Evolutionary conservation across 352 stramenopile species (phyloP).

Genomic region (Pythium volutum): DNA sequence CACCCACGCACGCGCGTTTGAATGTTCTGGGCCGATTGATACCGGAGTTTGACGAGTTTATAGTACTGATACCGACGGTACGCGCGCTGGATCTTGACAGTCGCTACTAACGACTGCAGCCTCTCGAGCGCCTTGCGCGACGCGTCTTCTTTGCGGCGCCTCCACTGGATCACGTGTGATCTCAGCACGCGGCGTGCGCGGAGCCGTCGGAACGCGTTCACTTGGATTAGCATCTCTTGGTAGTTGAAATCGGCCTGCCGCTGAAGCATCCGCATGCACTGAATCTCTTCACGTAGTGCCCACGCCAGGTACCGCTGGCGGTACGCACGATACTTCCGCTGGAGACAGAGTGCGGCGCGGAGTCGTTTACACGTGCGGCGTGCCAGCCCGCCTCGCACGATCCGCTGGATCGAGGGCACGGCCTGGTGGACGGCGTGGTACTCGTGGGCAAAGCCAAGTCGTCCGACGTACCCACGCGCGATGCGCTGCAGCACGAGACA

Average conservation of each 20-base stretch:
- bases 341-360: slow-evolving; percentile 37
- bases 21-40: slow-evolving; percentile 42
- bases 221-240: slow-evolving; percentile 39
- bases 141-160: slow-evolving; percentile 29
- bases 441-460: slow-evolving; percentile 37
- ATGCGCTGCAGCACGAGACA: slow-evolving; percentile 43
- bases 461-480: slow-evolving; percentile 51
- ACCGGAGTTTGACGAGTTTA: slow-evolving; percentile 43
- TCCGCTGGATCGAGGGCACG: slow-evolving; percentile 54
- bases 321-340: slow-evolving; percentile 59
- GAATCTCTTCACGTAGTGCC: slow-evolving; percentile 53
- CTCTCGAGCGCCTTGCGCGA: slow-evolving; percentile 29
- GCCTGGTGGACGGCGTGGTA: slow-evolving; percentile 31
- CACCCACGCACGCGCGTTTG: slow-evolving; percentile 59
- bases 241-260: slow-evolving; percentile 42
- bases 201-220: slow-evolving; percentile 45
- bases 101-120: slow-evolving; percentile 44
- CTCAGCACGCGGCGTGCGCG: slow-evolving; percentile 51
- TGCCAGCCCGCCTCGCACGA: slow-evolving; percentile 45
- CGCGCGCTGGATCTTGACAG: slow-evolving; percentile 58
- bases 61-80: slow-evolving; percentile 53
- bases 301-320: slow-evolving; percentile 49
- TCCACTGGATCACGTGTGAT: slow-evolving; percentile 41
- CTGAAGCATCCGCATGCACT: slow-evolving; percentile 47
- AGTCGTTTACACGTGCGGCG: slow-evolving; percentile 35